Evolutionary conservation across 2,329 filamentous ascomycete species (phyloP), one percentile per base, ranked within the genome.

Genomic region (Penicillium crustosum): DNA sequence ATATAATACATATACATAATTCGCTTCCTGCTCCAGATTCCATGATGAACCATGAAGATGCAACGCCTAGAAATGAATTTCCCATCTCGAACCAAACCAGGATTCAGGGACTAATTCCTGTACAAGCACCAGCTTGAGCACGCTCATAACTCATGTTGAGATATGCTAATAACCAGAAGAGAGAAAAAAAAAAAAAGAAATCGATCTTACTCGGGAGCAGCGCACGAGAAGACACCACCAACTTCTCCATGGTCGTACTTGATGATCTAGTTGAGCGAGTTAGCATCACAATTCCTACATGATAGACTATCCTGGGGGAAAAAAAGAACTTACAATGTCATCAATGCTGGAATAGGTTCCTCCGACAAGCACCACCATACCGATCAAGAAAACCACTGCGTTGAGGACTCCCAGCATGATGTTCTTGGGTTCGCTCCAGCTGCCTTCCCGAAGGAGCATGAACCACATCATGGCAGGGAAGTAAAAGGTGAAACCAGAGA

Each of bases 401-500:
- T 95, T 96, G 58, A 92, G 68, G 0, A 68, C 43, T 13, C 77
- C 73, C 23, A 86, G 81, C 43, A 85, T 82, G 4, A 83, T 45
- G 45, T 77, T 80, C 25, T 81, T 80, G 33, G 50, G 55, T 21
- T 64, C 56, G 21, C 57, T 59, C 66, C 66, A 69, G 41, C 56
- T 58, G 15, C 67, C 67, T 45, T 69, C 52, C 10, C 66, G 66
- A 48, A 70, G 61, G 31, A 70, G 57, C 41, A 67, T 59, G 52
- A 69, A 70, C 67, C 67, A 70, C 67, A 69, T 66, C 60, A 75
- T 75, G 43, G 83, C 82, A 1, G 80, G 75, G 36, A 86, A 67
- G 36, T 82, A 95, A 79, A 94, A 95, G 70, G 93, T 93, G 79
- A 94, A 95, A 44, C 91, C 91, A 66, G 87, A 91, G 74, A 93